Evolutionary conservation across 2,329 filamentous ascomycete species (phyloP).

Genomic region (Harringtonia aguacate): DNA sequence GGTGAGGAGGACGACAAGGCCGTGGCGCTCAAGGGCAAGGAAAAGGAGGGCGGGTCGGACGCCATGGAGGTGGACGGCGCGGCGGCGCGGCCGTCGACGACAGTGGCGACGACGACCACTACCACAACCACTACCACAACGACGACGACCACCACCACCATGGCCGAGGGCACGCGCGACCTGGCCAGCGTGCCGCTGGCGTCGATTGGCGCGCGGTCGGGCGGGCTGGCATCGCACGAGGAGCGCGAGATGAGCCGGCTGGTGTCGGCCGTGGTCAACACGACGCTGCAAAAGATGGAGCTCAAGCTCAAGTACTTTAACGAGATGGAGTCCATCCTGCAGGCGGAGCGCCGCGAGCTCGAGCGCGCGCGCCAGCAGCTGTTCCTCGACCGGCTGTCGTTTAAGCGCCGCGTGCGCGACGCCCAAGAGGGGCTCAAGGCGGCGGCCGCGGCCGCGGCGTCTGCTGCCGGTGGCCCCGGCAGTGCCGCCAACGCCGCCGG

Average conservation of each 20-base stretch:
- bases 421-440: slow-evolving; percentile 65
- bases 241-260: slow-evolving; percentile 94
- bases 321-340: slow-evolving; percentile 86
- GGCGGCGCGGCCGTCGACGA: slow-evolving; percentile 26
- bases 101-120: slow-evolving; percentile 50
- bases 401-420: slow-evolving; percentile 77
- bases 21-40: slow-evolving; percentile 42
- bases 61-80: slow-evolving; percentile 55
- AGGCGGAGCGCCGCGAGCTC: slow-evolving; percentile 84
- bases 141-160: slow-evolving; percentile 52
- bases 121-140: slow-evolving; percentile 31
- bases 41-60: slow-evolving; percentile 47
- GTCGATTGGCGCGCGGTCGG: slow-evolving; percentile 73
- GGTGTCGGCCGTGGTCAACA: slow-evolving; percentile 83
- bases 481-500: too few species aligned
- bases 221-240: slow-evolving; percentile 86
- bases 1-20: slow-evolving; percentile 23
- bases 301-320: slow-evolving; percentile 93
- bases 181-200: slow-evolving; percentile 75
- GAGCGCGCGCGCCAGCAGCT: slow-evolving; percentile 87
- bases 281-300: slow-evolving; percentile 91
- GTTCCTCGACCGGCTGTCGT: slow-evolving; percentile 82
- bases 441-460: too few species aligned
- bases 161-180: slow-evolving; percentile 17
- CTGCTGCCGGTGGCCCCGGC: too few species aligned